Evolutionary conservation across 371 early-diverging fungal genomes (phyloP), one percentile per base, ranked within the genome.

Genomic region (Apophysomyces elegans): DNA sequence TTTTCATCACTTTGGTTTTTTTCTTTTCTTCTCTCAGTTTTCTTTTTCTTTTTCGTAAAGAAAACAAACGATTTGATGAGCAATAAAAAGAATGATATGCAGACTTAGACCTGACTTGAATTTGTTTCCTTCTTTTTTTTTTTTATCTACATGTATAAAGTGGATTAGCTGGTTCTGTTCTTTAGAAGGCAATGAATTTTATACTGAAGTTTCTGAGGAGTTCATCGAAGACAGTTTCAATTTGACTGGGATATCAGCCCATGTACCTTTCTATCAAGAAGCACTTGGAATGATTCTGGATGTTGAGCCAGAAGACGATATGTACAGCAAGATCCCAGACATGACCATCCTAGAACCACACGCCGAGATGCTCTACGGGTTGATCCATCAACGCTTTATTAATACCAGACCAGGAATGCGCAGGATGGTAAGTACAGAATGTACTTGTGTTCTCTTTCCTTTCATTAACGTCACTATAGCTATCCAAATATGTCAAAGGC

Each of bases 131-230:
- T 14, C 41, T 9, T 60, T 43, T 41, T 43, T 43, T 60, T 43
- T 43, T 38, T 14, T 63, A 37, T 45, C 11, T 43, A 8, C 16
- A n/a, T 35, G 7, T 26, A 60, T 61, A 46, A 73, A 87, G 67
- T 97, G 97, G 97, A 89, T 96, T 39, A 84, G 87, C n/a, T 95
- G 96, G 95, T 97, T 93, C 77, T 92, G 91, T 69, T 87, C 90
- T 5, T 79, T 88, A 50, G 78, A 83, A 32, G 92, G 93, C 37
- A 85, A 93, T 70, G 92, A 91, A 67, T 90, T 86, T 70, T 94
- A 91, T 77, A 88, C 89, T 56, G 90, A 92, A 67, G 90, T 96
- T 2, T 88, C 91, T 45, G 91, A 91, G 61, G 89, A 90, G 36
- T 96, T 90, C 73, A 93, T 95, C 62, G 88, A 89, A 67, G 99